Percentiles rank a stretch among this genome's conserved stretches.
Evolutionary conservation across 192 early-diverging fungal species (phyloP).

Genomic region (Gryganskiella cystojenkinii): DNA sequence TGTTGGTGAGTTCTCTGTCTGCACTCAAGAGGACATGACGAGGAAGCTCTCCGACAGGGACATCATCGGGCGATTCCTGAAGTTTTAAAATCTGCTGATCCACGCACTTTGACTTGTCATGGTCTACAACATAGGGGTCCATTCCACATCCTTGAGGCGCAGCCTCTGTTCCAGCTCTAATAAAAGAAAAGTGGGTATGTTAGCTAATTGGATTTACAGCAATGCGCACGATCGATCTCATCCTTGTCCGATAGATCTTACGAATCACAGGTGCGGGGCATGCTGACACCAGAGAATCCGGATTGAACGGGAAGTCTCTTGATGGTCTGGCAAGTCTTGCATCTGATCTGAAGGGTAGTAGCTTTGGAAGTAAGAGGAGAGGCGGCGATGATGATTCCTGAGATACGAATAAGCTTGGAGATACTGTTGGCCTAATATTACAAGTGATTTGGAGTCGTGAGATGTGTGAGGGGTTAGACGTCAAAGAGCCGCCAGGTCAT

Average conservation of each 20-base stretch:
- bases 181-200: not conserved
- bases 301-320: constrained; percentile 84
- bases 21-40: constrained; percentile 92
- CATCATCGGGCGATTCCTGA: constrained; percentile 96
- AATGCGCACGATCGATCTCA: too few species aligned
- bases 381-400: constrained; percentile 96
- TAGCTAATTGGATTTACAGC: constrained; percentile 39
- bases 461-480: too few species aligned
- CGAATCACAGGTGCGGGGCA: constrained; percentile 93
- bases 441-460: not conserved
- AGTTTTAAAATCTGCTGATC: constrained; percentile 98
- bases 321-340: constrained; percentile 85
- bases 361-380: constrained; percentile 90
- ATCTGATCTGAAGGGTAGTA: constrained; percentile 89
- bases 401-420: constrained; percentile 92
- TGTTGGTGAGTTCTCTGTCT: constrained; percentile 88
- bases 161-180: constrained; percentile 42
- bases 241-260: too few species aligned
- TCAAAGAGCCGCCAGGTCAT: too few species aligned
- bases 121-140: constrained; percentile 94
- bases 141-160: constrained; percentile 74
- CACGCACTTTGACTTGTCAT: constrained; percentile 95
- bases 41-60: constrained; percentile 98
- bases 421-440: constrained; percentile 84
- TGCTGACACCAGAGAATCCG: constrained; percentile 85